Percentiles rank a stretch among this genome's conserved stretches.
Conservation (phyloP, 192 early-diverging fungal species). For the Mortierella alpina region DNA sequence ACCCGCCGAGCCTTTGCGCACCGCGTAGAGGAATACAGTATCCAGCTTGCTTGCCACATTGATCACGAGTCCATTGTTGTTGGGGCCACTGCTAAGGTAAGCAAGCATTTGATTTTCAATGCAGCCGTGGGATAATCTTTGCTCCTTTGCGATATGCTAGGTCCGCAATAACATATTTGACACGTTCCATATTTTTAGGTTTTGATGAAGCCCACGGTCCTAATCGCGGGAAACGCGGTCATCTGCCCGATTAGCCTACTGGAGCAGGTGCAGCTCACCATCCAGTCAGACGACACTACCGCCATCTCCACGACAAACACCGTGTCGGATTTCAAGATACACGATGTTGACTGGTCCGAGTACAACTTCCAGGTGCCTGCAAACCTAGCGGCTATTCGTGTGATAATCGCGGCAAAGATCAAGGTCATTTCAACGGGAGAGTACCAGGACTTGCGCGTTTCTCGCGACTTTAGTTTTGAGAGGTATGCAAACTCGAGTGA, state of each 20-base stretch:
- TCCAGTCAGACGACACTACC: constrained; percentile 26
- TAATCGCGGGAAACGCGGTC: constrained; percentile 3
- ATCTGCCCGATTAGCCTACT: constrained; percentile 44
- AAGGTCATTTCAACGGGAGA: constrained; percentile 48
- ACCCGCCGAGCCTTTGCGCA: constrained; percentile 39
- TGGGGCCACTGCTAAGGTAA: constrained; percentile 50
- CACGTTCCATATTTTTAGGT: constrained; percentile 6
- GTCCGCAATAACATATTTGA: neutral
- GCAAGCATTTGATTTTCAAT: neutral
- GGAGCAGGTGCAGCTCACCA: constrained; percentile 46
- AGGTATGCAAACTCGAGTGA: constrained; percentile 1
- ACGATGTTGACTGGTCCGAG: constrained; percentile 35
- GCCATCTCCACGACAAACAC: constrained; percentile 36
- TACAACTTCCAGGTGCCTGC: constrained; percentile 56
- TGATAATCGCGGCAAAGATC: constrained; percentile 48
- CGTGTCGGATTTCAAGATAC: constrained; percentile 31
- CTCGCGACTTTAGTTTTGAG: constrained; percentile 7
- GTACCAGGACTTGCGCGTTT: constrained; percentile 5
- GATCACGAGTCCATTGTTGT: constrained; percentile 56
- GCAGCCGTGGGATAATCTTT: neutral
- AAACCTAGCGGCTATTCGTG: constrained; percentile 10
- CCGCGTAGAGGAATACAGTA: constrained; percentile 47
- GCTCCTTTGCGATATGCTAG: neutral
- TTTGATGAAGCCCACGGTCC: constrained; percentile 22
- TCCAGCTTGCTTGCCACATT: constrained; percentile 55